Conservation (phyloP, 805 yeast genomes). For the Hyphopichia homilentoma region DNA sequence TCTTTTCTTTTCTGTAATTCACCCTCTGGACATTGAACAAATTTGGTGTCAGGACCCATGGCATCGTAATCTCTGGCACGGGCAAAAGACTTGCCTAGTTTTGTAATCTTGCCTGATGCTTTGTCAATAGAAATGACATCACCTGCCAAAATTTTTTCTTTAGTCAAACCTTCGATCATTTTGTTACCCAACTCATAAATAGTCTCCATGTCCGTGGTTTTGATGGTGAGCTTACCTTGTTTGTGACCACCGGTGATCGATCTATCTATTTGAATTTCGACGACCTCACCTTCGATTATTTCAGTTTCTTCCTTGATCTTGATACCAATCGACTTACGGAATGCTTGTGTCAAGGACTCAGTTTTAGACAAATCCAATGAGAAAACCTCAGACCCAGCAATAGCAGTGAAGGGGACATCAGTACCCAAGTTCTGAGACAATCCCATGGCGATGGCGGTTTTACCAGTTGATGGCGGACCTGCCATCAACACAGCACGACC, state of each 20-base stretch:
- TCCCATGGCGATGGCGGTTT: constrained; percentile 97
- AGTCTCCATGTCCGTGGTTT: constrained; percentile 98
- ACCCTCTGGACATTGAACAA: constrained; percentile 98
- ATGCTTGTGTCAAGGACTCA: constrained; percentile 94
- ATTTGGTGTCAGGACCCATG: constrained; percentile 96
- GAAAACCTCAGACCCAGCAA: constrained; percentile 92
- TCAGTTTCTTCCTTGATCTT: constrained; percentile 96
- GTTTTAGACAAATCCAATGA: constrained; percentile 92
- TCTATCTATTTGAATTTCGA: constrained; percentile 91
- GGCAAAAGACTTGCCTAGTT: constrained; percentile 93
- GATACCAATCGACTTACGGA: constrained; percentile 92
- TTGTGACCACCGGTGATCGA: constrained; percentile 96
- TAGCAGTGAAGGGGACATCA: constrained; percentile 91
- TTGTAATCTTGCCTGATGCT: constrained; percentile 89
- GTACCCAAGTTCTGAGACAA: constrained; percentile 66
- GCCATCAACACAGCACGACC: constrained; percentile 95
- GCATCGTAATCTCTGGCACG: constrained; percentile 98
- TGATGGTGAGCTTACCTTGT: constrained; percentile 95
- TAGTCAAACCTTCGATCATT: constrained; percentile 91
- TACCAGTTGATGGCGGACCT: constrained; percentile 99
- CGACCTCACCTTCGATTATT: constrained; percentile 97
- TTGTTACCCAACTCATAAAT: constrained; percentile 92
- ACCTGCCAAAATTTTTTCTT: constrained; percentile 95
- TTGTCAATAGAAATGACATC: constrained; percentile 95
- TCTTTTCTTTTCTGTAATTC: constrained; percentile 94